Conservation (phyloP, 2,329 filamentous ascomycete species). For the Aspergillus japonicus region DNA sequence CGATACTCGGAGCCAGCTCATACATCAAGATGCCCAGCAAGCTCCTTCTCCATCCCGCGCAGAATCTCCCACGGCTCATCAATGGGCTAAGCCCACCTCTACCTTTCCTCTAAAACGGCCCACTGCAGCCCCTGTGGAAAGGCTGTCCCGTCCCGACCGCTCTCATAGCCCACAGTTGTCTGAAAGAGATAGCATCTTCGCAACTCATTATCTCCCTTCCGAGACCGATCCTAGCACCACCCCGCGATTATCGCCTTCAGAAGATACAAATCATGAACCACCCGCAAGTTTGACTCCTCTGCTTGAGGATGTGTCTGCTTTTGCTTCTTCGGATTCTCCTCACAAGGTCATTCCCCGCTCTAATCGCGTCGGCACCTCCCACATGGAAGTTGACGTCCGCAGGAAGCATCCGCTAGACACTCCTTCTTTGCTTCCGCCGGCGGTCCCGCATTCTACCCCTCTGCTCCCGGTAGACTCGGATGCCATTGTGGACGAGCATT, state of each 20-base stretch:
- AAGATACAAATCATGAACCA: constrained; percentile 30
- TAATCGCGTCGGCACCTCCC: constrained; percentile 30
- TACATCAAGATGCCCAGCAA: constrained; percentile 30
- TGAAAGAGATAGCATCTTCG: constrained; percentile 64
- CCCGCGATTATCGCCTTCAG: constrained; percentile 36
- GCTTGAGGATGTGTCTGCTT: constrained; percentile 32
- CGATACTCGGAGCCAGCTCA: constrained; percentile 28
- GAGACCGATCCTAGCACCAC: constrained; percentile 46
- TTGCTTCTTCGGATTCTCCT: constrained; percentile 25
- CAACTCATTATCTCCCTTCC: constrained; percentile 58
- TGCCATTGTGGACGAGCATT: constrained; percentile 23
- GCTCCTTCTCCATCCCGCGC: constrained; percentile 33
- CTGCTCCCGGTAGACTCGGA: constrained; percentile 29
- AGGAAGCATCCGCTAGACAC: constrained; percentile 32
- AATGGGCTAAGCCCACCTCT: constrained; percentile 33
- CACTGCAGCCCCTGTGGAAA: constrained; percentile 32
- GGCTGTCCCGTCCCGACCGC: constrained; percentile 25
- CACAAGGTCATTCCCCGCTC: constrained; percentile 31
- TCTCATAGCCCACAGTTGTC: constrained; percentile 53
- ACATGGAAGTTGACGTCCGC: constrained; percentile 41
- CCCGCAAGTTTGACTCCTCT: constrained; percentile 33
- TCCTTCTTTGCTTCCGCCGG: constrained; percentile 27
- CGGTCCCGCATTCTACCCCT: constrained; percentile 23
- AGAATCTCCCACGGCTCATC: constrained; percentile 38
- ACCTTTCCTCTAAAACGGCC: constrained; percentile 38